These are phyloP conservation scores for Westerdykella sp. DNA, from an alignment of 2,329 filamentous ascomycete genomes.

Conservation along the genomic window DNA sequence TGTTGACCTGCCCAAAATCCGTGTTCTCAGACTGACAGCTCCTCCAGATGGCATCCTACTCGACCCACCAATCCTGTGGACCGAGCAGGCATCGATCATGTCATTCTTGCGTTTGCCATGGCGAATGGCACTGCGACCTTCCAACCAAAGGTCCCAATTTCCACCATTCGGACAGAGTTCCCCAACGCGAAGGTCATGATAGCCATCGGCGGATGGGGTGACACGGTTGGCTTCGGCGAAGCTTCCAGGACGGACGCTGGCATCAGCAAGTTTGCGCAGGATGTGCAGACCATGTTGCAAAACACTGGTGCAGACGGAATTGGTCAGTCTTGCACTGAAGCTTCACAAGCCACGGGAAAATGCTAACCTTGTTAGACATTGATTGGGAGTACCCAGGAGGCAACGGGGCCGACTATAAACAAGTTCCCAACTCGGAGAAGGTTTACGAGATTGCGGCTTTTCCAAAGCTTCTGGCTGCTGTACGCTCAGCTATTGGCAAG, in stretches of 20 bases:
- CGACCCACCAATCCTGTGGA: conserved; percentile 20
- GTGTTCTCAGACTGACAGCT: not conserved
- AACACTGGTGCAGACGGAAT: conserved; percentile 60
- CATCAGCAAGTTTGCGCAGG: conserved; percentile 55
- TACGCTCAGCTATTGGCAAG: conserved; percentile 53
- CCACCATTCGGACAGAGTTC: conserved; percentile 49
- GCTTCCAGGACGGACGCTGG: conserved; percentile 50
- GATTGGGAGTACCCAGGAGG: conserved; percentile 62
- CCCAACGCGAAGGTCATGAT: conserved; percentile 58
- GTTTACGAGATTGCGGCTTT: conserved; percentile 56
- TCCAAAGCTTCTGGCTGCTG: conserved; percentile 53
- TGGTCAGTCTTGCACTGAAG: conserved; percentile 34
- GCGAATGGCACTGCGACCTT: conserved; percentile 43
- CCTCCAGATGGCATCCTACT: conserved; percentile 27
- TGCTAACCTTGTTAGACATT: conserved; percentile 43
- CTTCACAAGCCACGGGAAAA: not conserved
- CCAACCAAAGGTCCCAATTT: conserved; percentile 50
- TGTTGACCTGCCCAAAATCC: conserved; percentile 5
- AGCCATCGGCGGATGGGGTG: conserved; percentile 70
- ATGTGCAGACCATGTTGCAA: conserved; percentile 58
- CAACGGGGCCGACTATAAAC: conserved; percentile 64
- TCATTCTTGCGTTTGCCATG: conserved; percentile 31
- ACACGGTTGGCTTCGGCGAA: conserved; percentile 56
- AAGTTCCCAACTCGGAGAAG: conserved; percentile 54
- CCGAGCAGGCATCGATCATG: conserved; percentile 33